phyloP scores from a whole-genome alignment of 2,329 filamentous ascomycete species.

The Claviceps sp. region DNA sequence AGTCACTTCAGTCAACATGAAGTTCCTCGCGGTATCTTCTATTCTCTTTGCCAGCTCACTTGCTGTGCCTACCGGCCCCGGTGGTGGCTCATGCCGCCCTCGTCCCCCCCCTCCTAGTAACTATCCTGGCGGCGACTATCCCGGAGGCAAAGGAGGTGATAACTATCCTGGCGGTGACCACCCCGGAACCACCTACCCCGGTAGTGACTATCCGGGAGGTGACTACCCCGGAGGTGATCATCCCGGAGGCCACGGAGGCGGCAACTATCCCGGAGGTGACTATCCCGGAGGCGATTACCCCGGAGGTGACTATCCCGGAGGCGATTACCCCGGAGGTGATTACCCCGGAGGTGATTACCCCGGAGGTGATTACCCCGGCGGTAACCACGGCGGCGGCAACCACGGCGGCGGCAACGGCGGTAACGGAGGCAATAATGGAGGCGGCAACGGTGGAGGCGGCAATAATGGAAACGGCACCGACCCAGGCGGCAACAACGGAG shows the following conservation, averaged over 20 bases:
- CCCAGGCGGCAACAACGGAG: no score
- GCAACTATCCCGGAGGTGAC: background rate
- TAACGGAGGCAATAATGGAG: background rate
- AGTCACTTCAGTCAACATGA: slow-evolving; percentile 5
- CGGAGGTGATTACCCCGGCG: background rate
- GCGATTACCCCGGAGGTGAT: background rate
- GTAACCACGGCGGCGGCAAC: background rate
- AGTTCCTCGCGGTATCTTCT: slow-evolving; percentile 7
- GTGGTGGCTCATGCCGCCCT: slow-evolving; percentile 1
- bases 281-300: background rate
- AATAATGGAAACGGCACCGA: background rate
- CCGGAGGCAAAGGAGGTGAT: background rate
- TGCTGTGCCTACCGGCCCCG: slow-evolving; percentile 7
- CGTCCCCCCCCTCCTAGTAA: background rate
- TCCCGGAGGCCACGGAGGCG: background rate
- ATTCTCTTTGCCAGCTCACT: slow-evolving; percentile 8
- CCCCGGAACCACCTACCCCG: background rate
- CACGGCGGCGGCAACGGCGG: background rate
- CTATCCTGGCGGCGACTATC: background rate
- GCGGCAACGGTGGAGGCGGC: background rate
- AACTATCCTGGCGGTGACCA: background rate
- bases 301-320: background rate
- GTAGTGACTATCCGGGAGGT: background rate
- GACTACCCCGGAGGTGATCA: background rate
- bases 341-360: background rate